phyloP scores from a whole-genome alignment of 768 basidiomycete genomes.

The Guyanaporus albipodus region DNA sequence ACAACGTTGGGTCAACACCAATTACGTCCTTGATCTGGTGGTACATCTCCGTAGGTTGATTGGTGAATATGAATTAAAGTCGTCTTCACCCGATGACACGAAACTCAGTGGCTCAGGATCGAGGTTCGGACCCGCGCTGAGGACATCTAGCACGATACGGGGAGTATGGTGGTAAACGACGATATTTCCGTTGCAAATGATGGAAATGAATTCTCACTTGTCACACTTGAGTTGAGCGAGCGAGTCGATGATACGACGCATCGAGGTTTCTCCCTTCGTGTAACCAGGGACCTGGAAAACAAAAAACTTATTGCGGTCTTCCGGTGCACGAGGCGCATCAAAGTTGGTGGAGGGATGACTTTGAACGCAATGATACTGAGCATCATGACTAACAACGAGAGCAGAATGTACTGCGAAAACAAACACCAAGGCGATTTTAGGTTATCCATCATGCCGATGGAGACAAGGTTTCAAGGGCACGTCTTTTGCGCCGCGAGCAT shows the following conservation, averaged over 20 bases:
- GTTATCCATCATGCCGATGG: slow-evolving; percentile 87
- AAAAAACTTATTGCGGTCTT: slow-evolving; percentile 95
- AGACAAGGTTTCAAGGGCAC: slow-evolving; percentile 90
- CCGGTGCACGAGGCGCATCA: slow-evolving; percentile 74
- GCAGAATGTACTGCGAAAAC: slow-evolving; percentile 87
- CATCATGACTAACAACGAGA: slow-evolving; percentile 88
- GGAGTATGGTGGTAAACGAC: slow-evolving; percentile 95
- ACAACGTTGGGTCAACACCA: slow-evolving; percentile 97
- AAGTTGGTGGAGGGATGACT: slow-evolving; percentile 88
- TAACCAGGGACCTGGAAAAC: slow-evolving; percentile 99
- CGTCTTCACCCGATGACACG: slow-evolving; percentile 89
- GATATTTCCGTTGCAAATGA: slow-evolving; percentile 72
- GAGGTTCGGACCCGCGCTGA: slow-evolving; percentile 90
- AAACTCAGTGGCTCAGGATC: slow-evolving; percentile 96
- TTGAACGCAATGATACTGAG: slow-evolving; percentile 95
- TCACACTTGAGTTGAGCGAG: slow-evolving; percentile 94
- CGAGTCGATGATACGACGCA: slow-evolving; percentile 88
- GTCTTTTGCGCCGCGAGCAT: slow-evolving; percentile 71
- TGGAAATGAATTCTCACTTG: slow-evolving; percentile 76
- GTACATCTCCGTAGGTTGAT: slow-evolving; percentile 99
- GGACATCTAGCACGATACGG: slow-evolving; percentile 92
- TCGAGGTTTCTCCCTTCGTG: slow-evolving; percentile 87
- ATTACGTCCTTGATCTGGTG: slow-evolving; percentile 99
- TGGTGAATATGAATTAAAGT: too few relatives aligned
- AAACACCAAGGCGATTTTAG: slow-evolving; percentile 88